phyloP scores from a whole-genome alignment of 2,329 filamentous ascomycete species.

The Setomelanomma holmii region DNA sequence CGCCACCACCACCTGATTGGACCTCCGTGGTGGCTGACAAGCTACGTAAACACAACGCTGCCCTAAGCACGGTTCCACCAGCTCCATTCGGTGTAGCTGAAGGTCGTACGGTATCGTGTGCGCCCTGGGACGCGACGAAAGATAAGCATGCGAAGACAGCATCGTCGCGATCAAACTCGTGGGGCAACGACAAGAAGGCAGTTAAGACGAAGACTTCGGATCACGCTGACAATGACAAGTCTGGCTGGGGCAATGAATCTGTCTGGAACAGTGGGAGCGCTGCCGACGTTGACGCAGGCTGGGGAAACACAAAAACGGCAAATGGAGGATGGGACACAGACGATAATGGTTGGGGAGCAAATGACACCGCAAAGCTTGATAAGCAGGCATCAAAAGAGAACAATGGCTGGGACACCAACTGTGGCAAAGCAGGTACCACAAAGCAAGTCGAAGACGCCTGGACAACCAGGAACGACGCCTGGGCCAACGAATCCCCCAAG shows the following conservation, averaged over 20 bases:
- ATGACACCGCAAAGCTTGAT: not conserved
- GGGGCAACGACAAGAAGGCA: not conserved
- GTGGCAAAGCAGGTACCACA: no score
- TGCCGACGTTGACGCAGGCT: not conserved
- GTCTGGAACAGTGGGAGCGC: no score
- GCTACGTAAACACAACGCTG: conserved; percentile 3
- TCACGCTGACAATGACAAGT: not conserved
- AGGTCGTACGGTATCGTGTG: not conserved
- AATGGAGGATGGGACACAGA: not conserved
- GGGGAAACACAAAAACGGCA: not conserved
- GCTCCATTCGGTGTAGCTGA: conserved; percentile 11
- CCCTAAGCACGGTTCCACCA: conserved; percentile 4
- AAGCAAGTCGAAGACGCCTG: not conserved
- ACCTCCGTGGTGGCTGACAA: conserved; percentile 3
- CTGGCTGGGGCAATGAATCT: not conserved
- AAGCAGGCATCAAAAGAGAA: not conserved
- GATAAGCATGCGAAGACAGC: not conserved
- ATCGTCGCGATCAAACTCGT: not conserved
- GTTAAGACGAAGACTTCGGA: not conserved
- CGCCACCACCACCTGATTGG: conserved; percentile 12
- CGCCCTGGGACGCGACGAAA: not conserved
- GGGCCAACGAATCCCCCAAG: not conserved
- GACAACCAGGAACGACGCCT: not conserved
- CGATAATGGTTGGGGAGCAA: not conserved
- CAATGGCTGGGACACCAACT: not conserved